Conservation (phyloP, 495 filamentous ascomycete species). For the Aspergillus steynii region DNA sequence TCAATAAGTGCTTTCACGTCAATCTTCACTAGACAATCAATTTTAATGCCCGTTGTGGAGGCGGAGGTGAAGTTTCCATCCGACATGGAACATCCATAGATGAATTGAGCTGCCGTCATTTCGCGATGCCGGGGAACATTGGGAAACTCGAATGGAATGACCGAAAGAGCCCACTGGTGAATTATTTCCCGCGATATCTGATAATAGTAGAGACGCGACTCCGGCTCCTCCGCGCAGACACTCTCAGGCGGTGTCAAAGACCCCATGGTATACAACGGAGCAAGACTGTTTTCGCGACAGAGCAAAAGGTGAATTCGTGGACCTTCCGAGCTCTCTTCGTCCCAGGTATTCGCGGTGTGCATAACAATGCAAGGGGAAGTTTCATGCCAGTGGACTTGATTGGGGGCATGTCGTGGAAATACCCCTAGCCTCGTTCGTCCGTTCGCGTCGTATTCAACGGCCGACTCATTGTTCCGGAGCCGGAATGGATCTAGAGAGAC, state of each 20-base stretch:
- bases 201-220: slow-evolving; percentile 69
- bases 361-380: slow-evolving; percentile 64
- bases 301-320: slow-evolving; percentile 55
- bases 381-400: slow-evolving; percentile 60
- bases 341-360: slow-evolving; percentile 69
- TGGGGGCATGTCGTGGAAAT: slow-evolving; percentile 58
- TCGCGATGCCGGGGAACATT: slow-evolving; percentile 47
- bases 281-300: slow-evolving; percentile 61
- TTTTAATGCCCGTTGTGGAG: slow-evolving; percentile 58
- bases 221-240: slow-evolving; percentile 47
- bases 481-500: slow-evolving; percentile 62
- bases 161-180: slow-evolving; percentile 61
- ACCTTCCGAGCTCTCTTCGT: slow-evolving; percentile 28
- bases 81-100: slow-evolving; percentile 58
- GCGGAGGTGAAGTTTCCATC: slow-evolving; percentile 48
- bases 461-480: slow-evolving; percentile 49
- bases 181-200: slow-evolving; percentile 47
- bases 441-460: slow-evolving; percentile 54
- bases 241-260: slow-evolving; percentile 48
- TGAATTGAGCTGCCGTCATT: slow-evolving; percentile 54
- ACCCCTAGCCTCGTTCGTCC: slow-evolving; percentile 60
- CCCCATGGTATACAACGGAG: slow-evolving; percentile 58
- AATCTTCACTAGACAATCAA: slow-evolving; percentile 60
- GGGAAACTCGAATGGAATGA: slow-evolving; percentile 66
- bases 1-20: slow-evolving; percentile 50